Conservation (phyloP, 768 basidiomycete genomes). For the Suillus lakei region DNA sequence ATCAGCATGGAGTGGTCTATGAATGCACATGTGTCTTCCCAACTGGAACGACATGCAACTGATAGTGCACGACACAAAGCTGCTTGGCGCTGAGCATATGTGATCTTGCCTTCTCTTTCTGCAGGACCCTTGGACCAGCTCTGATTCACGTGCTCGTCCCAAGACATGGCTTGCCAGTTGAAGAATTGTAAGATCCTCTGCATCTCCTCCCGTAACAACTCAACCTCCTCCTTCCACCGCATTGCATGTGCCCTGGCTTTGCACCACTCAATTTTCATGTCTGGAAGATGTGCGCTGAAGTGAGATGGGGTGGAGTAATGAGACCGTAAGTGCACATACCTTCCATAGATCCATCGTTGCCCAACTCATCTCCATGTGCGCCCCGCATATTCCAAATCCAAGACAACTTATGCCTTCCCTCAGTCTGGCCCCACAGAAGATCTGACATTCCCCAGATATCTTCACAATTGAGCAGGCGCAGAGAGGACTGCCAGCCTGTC, state of each 20-base stretch:
- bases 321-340: not conserved
- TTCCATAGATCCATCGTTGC: not conserved
- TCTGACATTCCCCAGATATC: not conserved
- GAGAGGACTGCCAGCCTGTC: too few species aligned
- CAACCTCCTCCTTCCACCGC: constrained; percentile 17
- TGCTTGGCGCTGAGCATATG: not conserved
- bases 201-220: constrained; percentile 16
- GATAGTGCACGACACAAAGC: not conserved
- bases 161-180: constrained; percentile 5
- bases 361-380: not conserved
- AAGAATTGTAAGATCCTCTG: constrained; percentile 9
- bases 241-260: constrained; percentile 11
- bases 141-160: not conserved
- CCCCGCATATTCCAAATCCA: constrained; percentile 10
- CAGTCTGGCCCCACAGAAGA: too few species aligned
- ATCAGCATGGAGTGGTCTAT: not conserved
- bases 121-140: too few species aligned
- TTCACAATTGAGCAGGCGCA: not conserved
- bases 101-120: not conserved
- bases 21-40: not conserved
- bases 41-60: not conserved
- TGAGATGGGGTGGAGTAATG: not conserved
- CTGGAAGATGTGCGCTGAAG: constrained; percentile 2
- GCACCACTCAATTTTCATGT: constrained; percentile 12
- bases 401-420: not conserved